Evolutionary conservation across 306 rosid species (phyloP).

Genomic region (Fragaria iinumae): DNA sequence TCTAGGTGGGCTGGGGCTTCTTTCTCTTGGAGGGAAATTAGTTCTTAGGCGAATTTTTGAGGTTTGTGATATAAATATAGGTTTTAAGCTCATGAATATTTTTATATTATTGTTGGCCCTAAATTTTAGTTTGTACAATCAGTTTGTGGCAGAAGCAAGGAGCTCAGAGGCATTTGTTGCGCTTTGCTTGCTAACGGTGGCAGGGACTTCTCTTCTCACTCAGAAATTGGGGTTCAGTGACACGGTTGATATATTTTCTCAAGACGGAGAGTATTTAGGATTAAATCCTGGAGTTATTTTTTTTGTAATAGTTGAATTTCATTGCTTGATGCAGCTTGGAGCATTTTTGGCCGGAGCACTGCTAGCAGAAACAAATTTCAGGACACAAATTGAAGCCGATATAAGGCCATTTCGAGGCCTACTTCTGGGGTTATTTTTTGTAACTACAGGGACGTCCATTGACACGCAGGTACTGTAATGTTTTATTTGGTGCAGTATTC

Average conservation of each 20-base stretch:
- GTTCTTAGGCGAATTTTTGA: conserved; percentile 94
- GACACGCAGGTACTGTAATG: conserved; percentile 67
- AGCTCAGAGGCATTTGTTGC: conserved; percentile 99
- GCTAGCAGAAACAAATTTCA: conserved; percentile 95
- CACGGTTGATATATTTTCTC: conserved; percentile 55
- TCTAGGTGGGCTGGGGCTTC: conserved; percentile 88
- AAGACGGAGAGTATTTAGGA: conserved; percentile 9
- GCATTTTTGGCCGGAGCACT: conserved; percentile 98
- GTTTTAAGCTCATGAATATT: conserved; percentile 18
- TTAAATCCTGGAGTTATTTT: not conserved
- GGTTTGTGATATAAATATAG: conserved; percentile 44
- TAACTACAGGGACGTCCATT: conserved; percentile 88
- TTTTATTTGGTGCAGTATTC: conserved; percentile 10
- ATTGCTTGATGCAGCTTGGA: conserved; percentile 74
- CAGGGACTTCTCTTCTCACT: conserved; percentile 90
- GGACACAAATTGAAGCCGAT: conserved; percentile 99
- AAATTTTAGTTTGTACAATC: conserved; percentile 43
- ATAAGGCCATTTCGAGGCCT: conserved; percentile 98
- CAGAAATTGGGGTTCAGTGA: conserved; percentile 99
- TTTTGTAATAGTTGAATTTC: conserved; percentile 19
- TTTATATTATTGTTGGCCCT: conserved; percentile 24
- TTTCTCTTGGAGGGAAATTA: conserved; percentile 90
- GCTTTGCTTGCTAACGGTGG: conserved; percentile 91
- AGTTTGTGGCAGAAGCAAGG: conserved; percentile 99
- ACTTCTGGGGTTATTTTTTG: conserved; percentile 90